phyloP scores from a whole-genome alignment of 306 rosid genomes.

The Crataegus laevigata region DNA sequence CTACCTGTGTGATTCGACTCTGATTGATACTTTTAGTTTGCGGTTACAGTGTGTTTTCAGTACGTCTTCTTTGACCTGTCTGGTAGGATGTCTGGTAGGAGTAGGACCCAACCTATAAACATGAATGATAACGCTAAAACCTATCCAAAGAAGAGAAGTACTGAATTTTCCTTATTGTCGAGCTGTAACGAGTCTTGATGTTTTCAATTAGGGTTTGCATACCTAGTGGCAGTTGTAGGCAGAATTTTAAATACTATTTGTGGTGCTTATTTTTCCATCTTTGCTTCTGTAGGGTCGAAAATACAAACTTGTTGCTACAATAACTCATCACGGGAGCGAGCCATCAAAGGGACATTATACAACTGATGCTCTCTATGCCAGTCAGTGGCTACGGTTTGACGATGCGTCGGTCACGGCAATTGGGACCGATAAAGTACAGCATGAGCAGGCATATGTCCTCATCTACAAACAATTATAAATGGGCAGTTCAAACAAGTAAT shows the following conservation, averaged over 20 bases:
- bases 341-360: constrained; percentile 96
- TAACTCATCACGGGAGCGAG: constrained; percentile 93
- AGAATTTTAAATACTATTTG: not conserved
- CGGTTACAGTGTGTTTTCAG: not conserved
- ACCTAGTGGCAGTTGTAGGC: not conserved
- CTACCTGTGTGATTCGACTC: not conserved
- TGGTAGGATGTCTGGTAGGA: no score
- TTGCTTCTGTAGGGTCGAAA: constrained; percentile 58
- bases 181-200: not conserved
- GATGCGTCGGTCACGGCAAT: constrained; percentile 70
- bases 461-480: constrained; percentile 61
- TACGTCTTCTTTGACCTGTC: no score
- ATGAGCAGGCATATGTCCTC: constrained; percentile 87
- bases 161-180: not conserved
- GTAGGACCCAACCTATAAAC: not conserved
- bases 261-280: not conserved
- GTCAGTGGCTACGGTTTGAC: constrained; percentile 82
- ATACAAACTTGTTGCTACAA: constrained; percentile 84
- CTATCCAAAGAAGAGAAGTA: not conserved
- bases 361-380: constrained; percentile 63
- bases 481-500: constrained; percentile 37
- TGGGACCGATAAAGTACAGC: constrained; percentile 61
- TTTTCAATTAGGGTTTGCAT: not conserved
- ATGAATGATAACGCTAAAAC: not conserved
- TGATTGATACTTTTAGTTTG: not conserved